phyloP scores from a whole-genome alignment of 73 alveolate genomes.

The Paramecium tetraurelia region DNA sequence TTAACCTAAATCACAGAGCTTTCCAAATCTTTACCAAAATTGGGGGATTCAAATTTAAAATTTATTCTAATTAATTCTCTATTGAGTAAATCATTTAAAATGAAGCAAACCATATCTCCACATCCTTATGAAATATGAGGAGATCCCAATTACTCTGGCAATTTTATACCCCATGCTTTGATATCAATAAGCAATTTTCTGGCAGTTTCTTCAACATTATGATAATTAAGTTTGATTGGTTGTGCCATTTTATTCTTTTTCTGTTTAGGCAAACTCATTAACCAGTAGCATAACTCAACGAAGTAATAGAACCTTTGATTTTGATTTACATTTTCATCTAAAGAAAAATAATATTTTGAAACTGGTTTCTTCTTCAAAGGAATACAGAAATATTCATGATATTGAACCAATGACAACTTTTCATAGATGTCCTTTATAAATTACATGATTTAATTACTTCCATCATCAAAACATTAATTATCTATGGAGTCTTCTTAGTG shows the following conservation, averaged over 20 bases:
- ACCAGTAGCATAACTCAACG: constrained; percentile 78
- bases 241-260: constrained; percentile 21
- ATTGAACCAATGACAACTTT: constrained; percentile 87
- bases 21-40: constrained; percentile 36
- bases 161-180: constrained; percentile 67
- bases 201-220: constrained; percentile 63
- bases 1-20: not conserved
- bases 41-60: constrained; percentile 75
- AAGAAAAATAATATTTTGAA: constrained; percentile 79
- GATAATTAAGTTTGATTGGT: not conserved
- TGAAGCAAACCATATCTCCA: constrained; percentile 86
- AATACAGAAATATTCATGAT: constrained; percentile 80
- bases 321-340: constrained; percentile 35
- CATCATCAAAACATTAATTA: constrained; percentile 35
- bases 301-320: constrained; percentile 58
- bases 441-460: not conserved
- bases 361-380: constrained; percentile 74
- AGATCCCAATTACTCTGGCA: constrained; percentile 62
- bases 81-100: constrained; percentile 82
- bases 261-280: constrained; percentile 69
- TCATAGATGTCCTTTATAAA: constrained; percentile 91
- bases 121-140: constrained; percentile 66
- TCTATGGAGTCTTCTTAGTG: constrained; percentile 65
- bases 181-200: constrained; percentile 66
- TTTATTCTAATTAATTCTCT: constrained; percentile 85